Evolutionary conservation across 2,329 filamentous ascomycete genomes (phyloP).

Genomic region (Diplocarpon mali): DNA sequence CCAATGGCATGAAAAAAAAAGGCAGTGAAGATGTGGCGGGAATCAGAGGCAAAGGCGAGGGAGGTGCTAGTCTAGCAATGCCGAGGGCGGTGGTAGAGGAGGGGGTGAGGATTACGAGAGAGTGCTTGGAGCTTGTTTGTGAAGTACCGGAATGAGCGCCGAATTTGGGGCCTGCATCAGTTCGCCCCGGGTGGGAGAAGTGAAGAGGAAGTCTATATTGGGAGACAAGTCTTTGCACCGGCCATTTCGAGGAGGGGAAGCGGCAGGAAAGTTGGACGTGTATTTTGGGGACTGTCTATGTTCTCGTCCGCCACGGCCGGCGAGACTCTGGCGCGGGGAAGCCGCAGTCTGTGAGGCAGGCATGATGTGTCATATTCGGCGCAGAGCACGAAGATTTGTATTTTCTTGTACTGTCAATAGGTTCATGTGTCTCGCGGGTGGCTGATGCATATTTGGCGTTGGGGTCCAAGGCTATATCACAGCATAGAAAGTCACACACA

Average conservation of each 20-base stretch:
- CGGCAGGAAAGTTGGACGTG: too few species aligned
- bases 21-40: slow-evolving; percentile 6
- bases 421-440: background rate
- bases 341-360: background rate
- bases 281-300: too few species aligned
- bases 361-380: background rate
- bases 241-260: too few species aligned
- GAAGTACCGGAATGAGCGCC: slow-evolving; percentile 20
- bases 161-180: background rate
- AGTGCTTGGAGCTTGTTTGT: slow-evolving; percentile 40
- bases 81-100: slow-evolving; percentile 50
- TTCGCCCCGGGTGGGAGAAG: background rate
- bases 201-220: background rate
- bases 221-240: background rate
- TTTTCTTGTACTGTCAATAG: background rate
- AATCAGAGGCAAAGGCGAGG: slow-evolving; percentile 14
- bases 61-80: slow-evolving; percentile 37
- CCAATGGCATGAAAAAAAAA: slow-evolving; percentile 10
- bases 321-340: background rate
- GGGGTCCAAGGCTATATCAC: background rate
- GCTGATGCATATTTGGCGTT: slow-evolving; percentile 1
- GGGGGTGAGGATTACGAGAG: slow-evolving; percentile 46
- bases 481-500: background rate
- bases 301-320: background rate
- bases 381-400: background rate